Evolutionary conservation across 305 asterid genomes (phyloP).

Genomic region (Fraxinus baroniana): DNA sequence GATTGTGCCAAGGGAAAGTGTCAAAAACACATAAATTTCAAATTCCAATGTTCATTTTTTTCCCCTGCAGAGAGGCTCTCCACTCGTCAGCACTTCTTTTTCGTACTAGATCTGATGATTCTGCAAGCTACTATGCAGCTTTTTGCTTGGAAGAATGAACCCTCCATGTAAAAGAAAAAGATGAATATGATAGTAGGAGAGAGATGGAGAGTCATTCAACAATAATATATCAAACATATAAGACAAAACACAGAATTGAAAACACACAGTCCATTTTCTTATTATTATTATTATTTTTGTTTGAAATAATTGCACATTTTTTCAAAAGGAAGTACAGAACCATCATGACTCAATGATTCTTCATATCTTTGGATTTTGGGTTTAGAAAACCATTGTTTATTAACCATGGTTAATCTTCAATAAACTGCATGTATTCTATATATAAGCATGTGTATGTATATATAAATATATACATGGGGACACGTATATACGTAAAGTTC

Average conservation of each 20-base stretch:
- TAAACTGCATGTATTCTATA: neutral
- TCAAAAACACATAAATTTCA: constrained; percentile 27
- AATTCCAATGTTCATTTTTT: constrained; percentile 40
- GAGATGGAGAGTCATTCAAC: constrained; percentile 5
- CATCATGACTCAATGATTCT: constrained; percentile 72
- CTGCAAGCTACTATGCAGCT: constrained; percentile 42
- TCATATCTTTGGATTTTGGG: constrained; percentile 13
- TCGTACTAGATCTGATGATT: constrained; percentile 42
- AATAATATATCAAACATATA: constrained; percentile 29
- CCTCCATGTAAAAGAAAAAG: constrained; percentile 31
- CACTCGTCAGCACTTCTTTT: constrained; percentile 30
- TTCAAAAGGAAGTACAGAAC: constrained; percentile 51
- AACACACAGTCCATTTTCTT: constrained; percentile 26
- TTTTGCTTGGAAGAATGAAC: constrained; percentile 39
- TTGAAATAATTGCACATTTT: constrained; percentile 21
- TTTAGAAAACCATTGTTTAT: constrained; percentile 24
- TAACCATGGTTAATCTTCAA: constrained; percentile 46
- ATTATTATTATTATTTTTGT: neutral
- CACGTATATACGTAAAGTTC: constrained; percentile 5
- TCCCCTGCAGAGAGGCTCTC: constrained; percentile 21
- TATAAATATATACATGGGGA: neutral
- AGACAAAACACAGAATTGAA: constrained; percentile 44
- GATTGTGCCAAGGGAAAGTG: neutral
- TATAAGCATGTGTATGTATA: no score
- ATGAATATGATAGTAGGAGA: constrained; percentile 1